These are phyloP conservation scores for Hygrocybe punicea DNA, from an alignment of 768 basidiomycete genomes.

Conservation along the genomic window DNA sequence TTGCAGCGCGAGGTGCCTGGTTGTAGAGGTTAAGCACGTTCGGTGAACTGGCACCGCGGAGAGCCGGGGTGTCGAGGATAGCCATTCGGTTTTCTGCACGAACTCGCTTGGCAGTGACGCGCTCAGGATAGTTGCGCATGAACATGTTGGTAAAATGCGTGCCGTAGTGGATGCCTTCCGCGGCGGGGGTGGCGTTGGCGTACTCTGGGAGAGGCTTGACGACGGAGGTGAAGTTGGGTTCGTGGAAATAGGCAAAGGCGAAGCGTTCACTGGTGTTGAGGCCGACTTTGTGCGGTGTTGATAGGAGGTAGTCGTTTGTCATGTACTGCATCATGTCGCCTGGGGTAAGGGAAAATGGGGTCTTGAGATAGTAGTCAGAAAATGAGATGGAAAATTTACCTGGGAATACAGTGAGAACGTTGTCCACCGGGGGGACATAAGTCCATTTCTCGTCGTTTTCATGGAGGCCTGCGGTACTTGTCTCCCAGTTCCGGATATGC, in stretches of 20 bases:
- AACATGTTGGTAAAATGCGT: conserved; percentile 10
- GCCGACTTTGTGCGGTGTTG: conserved; percentile 9
- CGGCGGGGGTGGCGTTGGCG: neutral
- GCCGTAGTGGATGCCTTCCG: conserved; percentile 7
- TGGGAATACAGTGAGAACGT: conserved; percentile 8
- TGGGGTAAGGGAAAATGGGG: neutral
- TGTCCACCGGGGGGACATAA: conserved; percentile 5
- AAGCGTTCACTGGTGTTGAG: conserved; percentile 9
- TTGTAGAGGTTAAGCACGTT: too few relatives aligned
- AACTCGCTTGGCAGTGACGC: conserved; percentile 7
- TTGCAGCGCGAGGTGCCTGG: too few relatives aligned
- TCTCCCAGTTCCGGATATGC: conserved; percentile 5
- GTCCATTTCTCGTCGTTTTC: conserved; percentile 7
- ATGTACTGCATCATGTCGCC: conserved; percentile 12
- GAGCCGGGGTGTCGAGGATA: conserved; percentile 2
- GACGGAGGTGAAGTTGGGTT: conserved; percentile 10
- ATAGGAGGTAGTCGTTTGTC: conserved; percentile 9
- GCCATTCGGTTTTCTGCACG: conserved; percentile 6
- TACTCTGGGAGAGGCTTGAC: conserved; percentile 7
- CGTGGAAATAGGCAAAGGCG: conserved; percentile 11
- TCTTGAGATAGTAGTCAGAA: neutral
- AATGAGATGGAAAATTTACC: neutral
- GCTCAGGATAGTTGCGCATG: conserved; percentile 11
- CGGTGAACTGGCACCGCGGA: neutral
- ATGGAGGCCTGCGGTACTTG: neutral